Percentiles rank a stretch among this genome's conserved stretches.
phyloP scores from a whole-genome alignment of 2,329 filamentous ascomycete species.

The Calonectria montana region DNA sequence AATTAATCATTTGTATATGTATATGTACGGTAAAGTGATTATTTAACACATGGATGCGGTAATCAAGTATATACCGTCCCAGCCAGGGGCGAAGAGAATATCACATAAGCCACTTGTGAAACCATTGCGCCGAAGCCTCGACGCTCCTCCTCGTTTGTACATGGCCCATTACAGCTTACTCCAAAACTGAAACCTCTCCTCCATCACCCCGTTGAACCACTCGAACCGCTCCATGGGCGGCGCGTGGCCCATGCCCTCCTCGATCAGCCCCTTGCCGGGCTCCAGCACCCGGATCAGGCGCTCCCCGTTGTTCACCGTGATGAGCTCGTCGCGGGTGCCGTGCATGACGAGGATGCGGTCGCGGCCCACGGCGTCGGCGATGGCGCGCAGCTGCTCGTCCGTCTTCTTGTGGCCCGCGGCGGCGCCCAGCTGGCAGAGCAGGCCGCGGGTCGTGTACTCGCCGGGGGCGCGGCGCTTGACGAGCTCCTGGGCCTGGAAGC shows the following conservation, averaged over 20 bases:
- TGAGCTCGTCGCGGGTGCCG: constrained; percentile 82
- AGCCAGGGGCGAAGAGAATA: background rate
- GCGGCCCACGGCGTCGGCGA: constrained; percentile 77
- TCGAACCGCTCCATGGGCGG: constrained; percentile 76
- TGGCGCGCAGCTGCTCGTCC: constrained; percentile 58
- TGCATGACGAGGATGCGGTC: constrained; percentile 83
- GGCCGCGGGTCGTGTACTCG: constrained; percentile 73
- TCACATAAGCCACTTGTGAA: constrained; percentile 22
- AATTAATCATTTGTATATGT: background rate
- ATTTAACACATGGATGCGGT: background rate
- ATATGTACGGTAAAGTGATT: constrained; percentile 2
- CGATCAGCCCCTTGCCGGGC: constrained; percentile 70
- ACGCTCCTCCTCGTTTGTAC: background rate
- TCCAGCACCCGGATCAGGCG: constrained; percentile 73
- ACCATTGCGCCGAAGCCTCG: background rate
- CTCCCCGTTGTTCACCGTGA: constrained; percentile 76
- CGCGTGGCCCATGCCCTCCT: constrained; percentile 82
- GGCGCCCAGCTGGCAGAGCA: constrained; percentile 81
- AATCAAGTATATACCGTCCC: background rate
- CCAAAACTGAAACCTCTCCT: constrained; percentile 65
- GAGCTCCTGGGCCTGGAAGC: constrained; percentile 84
- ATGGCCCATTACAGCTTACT: constrained; percentile 51
- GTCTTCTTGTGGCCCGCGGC: constrained; percentile 85
- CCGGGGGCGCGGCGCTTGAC: constrained; percentile 73
- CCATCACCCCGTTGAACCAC: constrained; percentile 76